Conservation (phyloP, 352 stramenopile species). For the Phytophthora quininea region DNA sequence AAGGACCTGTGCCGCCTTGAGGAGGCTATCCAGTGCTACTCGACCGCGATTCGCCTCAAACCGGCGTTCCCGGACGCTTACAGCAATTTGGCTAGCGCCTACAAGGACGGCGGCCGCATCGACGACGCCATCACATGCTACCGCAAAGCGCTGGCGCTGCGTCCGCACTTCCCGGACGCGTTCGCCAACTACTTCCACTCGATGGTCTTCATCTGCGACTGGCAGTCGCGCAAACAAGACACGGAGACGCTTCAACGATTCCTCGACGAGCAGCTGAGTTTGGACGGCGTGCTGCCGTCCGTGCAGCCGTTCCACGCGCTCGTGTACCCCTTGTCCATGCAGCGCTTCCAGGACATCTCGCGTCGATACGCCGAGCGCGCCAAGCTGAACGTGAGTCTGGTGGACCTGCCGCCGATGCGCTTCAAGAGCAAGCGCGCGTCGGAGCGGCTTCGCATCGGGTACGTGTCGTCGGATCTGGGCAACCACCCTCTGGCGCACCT, state of each 20-base stretch:
- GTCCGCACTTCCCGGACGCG: conserved; percentile 91
- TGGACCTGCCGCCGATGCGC: conserved; percentile 78
- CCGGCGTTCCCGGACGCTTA: conserved; percentile 92
- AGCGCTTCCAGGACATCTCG: conserved; percentile 80
- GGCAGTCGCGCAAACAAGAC: conserved; percentile 80
- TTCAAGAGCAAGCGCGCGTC: conserved; percentile 70
- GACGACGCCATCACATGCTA: conserved; percentile 94
- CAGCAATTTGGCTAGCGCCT: conserved; percentile 92
- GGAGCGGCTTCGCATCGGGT: conserved; percentile 85
- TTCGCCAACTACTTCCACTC: conserved; percentile 94
- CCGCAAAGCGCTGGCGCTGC: conserved; percentile 89
- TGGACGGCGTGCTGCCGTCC: conserved; percentile 72
- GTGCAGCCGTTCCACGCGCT: conserved; percentile 94
- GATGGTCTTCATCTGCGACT: conserved; percentile 94
- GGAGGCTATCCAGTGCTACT: conserved; percentile 92
- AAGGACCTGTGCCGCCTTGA: conserved; percentile 90
- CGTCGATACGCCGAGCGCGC: conserved; percentile 81
- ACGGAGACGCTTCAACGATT: conserved; percentile 73
- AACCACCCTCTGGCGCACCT: conserved; percentile 93
- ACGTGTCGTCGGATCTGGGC: conserved; percentile 91
- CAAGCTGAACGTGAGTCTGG: conserved; percentile 87
- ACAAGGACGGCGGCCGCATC: conserved; percentile 90
- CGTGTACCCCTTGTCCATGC: conserved; percentile 88
- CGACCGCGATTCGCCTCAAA: conserved; percentile 90
- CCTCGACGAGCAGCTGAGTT: conserved; percentile 65